Evolutionary conservation across 1,284 basidiomycete species (phyloP).

Genomic region (Exobasidium cylindrosporum): DNA sequence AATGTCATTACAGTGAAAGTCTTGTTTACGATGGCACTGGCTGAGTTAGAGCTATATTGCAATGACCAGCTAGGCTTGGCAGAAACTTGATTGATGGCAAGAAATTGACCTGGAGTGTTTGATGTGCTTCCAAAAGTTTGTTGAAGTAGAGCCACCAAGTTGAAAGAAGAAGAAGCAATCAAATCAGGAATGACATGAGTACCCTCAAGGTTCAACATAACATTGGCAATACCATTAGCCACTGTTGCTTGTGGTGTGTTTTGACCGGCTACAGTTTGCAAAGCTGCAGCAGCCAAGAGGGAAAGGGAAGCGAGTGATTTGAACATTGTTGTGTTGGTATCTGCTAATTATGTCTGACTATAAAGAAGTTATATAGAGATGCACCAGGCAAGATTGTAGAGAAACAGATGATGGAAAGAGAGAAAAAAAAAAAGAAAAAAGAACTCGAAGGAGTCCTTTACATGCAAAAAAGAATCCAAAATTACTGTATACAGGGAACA

Average conservation of each 20-base stretch:
- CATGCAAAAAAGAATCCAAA: not conserved
- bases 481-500: no score
- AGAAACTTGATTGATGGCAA: not conserved
- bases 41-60: not conserved
- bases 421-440: not conserved
- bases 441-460: not conserved
- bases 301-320: not conserved
- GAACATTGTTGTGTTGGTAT: no score
- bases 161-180: not conserved
- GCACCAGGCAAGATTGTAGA: no score
- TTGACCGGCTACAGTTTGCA: not conserved
- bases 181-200: conserved; percentile 2
- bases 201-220: not conserved
- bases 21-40: not conserved
- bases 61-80: not conserved
- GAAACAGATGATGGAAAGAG: not conserved
- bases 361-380: no score
- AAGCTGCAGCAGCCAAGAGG: not conserved
- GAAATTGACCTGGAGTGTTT: not conserved
- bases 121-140: not conserved
- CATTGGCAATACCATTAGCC: not conserved
- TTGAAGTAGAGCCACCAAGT: not conserved
- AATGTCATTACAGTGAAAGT: conserved; percentile 9
- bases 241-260: not conserved
- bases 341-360: no score